Base-by-base conservation (phyloP, 345 rosid genomes). In the Pelargonium nanum region DNA sequence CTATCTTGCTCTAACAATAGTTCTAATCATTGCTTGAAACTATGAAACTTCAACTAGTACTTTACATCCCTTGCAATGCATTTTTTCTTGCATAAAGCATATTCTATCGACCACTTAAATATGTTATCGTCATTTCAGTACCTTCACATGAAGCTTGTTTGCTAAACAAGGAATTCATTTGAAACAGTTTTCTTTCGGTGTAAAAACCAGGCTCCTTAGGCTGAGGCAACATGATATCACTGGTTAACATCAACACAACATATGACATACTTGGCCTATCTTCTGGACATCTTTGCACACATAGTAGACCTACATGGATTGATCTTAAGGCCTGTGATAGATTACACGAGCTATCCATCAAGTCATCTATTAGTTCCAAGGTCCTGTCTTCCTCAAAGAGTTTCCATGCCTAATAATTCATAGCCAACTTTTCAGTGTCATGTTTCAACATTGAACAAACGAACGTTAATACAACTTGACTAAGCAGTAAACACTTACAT, bases 251-350 rank as follows among this genome's bases (percentile, higher is more conserved):
- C 23, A 72, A 22, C 23, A 75, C 68, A 32, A 70, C 84, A 8
- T 77, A 62, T 53, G 78, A 58, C 84, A 82, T 79, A 58, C 51
- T 71, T 22, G 84, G 87, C 24, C 84, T 79, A 2, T 75, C 74
- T 30, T 75, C 82, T 15, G 84, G 75, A 6, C 65, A 32, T 23
- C 72, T 70, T 24, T 82, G 77, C 12, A 79, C 75, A 52, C 86
- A 79, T 34, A 82, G 65, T 1, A 82, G 78, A 21, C 74, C 81
- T 5, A 79, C 64, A 7, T 77, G 77, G 25, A 80, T 67, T 70
- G 75, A 75, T 44, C 84, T 66, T 44, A 75, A 19, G 1, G 71
- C 60, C 58, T 74, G 68, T 4, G 67, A 23, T 5, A 54, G 10
- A 15, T 71, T 54, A 23, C 57, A 76, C 0, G 66, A 65, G 21